A percentile compares a stretch with the other conserved stretches of the same genome.
phyloP scores from a whole-genome alignment of 495 filamentous ascomycete genomes.

The Cenococcum geophilum region DNA sequence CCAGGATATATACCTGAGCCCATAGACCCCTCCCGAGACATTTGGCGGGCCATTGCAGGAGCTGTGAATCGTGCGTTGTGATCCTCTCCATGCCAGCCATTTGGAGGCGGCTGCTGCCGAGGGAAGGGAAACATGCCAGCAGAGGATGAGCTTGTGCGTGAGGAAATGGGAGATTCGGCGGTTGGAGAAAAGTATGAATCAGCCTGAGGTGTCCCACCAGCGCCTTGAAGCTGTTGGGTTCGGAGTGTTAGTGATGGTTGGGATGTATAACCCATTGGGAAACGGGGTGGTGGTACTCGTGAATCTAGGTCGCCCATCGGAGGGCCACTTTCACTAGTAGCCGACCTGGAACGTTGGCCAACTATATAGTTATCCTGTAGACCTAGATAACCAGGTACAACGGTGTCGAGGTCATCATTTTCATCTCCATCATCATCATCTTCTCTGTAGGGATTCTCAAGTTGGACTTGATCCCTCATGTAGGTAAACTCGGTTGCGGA shows the following conservation, averaged over 20 bases:
- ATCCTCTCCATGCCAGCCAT: slow-evolving; percentile 59
- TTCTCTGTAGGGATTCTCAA: slow-evolving; percentile 73
- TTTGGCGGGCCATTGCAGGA: slow-evolving; percentile 70
- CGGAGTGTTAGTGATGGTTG: slow-evolving; percentile 59
- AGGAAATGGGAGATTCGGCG: slow-evolving; percentile 74
- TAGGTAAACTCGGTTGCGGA: slow-evolving; percentile 74
- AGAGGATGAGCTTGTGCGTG: slow-evolving; percentile 71
- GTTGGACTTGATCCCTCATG: slow-evolving; percentile 56
- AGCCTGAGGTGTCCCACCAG: slow-evolving; percentile 43
- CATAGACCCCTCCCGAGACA: slow-evolving; percentile 71
- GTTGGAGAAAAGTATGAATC: slow-evolving; percentile 90
- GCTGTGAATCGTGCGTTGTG: slow-evolving; percentile 70
- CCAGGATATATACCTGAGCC: slow-evolving; percentile 50
- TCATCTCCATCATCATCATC: slow-evolving; percentile 65
- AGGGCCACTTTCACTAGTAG: slow-evolving; percentile 63
- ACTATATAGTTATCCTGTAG: slow-evolving; percentile 23
- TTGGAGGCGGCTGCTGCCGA: slow-evolving; percentile 58
- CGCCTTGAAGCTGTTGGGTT: slow-evolving; percentile 52
- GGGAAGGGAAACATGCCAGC: slow-evolving; percentile 65
- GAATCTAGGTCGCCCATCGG: slow-evolving; percentile 43
- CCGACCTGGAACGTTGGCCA: slow-evolving; percentile 73
- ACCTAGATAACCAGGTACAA: slow-evolving; percentile 35
- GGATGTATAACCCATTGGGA: slow-evolving; percentile 53
- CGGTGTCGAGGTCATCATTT: slow-evolving; percentile 33
- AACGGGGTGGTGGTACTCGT: slow-evolving; percentile 58